These are phyloP conservation scores for Debaryomycetaceae sp. DNA, from an alignment of 1,139 yeast genomes.

Conservation along the genomic window DNA sequence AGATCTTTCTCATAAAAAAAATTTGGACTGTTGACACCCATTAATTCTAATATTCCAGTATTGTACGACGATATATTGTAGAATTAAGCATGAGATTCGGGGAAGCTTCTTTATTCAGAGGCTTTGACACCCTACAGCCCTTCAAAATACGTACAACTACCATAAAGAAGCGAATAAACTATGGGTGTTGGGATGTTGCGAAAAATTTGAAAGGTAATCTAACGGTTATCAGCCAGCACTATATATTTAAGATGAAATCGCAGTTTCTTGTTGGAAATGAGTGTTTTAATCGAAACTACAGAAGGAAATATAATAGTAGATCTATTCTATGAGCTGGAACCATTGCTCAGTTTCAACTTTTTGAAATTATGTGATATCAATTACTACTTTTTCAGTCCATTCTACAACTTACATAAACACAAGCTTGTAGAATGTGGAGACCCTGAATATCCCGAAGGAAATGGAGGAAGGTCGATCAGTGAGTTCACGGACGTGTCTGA, in stretches of 20 bases:
- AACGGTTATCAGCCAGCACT: neutral
- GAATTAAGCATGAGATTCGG: no score
- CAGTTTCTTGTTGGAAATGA: slow-evolving; percentile 32
- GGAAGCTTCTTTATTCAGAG: no score
- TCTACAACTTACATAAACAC: slow-evolving; percentile 40
- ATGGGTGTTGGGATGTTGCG: slow-evolving; percentile 2
- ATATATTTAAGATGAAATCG: neutral
- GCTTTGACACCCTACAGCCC: no score
- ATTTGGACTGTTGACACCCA: no score
- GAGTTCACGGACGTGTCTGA: slow-evolving; percentile 7
- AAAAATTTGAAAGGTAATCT: neutral
- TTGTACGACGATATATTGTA: no score
- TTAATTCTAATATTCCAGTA: no score
- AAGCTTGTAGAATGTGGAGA: slow-evolving; percentile 45
- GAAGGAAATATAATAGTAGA: slow-evolving; percentile 55
- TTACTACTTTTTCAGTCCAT: slow-evolving; percentile 52
- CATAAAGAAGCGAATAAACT: no score
- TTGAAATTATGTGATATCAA: slow-evolving; percentile 52
- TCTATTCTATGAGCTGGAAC: slow-evolving; percentile 32
- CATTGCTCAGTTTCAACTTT: slow-evolving; percentile 44
- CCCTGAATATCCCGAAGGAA: slow-evolving; percentile 40
- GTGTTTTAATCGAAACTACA: slow-evolving; percentile 58
- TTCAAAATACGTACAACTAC: no score
- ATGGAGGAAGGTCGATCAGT: slow-evolving; percentile 19
- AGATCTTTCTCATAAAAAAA: no score